Percentiles rank a stretch among this genome's conserved stretches.
Conservation (phyloP, 257 asterid genomes). For the Rhazya stricta region DNA sequence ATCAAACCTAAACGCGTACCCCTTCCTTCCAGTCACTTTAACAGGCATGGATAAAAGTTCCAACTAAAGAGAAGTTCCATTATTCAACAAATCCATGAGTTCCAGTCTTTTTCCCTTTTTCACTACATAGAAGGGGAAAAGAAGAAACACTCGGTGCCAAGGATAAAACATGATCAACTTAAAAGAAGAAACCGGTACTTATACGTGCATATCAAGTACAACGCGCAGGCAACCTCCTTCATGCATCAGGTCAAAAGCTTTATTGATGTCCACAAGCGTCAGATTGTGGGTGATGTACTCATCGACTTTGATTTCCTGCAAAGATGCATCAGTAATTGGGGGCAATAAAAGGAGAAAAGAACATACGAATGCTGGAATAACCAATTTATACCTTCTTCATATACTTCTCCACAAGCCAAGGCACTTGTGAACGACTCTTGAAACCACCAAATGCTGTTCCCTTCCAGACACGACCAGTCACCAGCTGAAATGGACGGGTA, state of each 20-base stretch:
- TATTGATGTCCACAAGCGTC: conserved; percentile 69
- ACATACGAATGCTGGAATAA: not conserved
- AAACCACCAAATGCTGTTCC: conserved; percentile 99
- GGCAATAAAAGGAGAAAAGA: not conserved
- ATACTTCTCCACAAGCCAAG: conserved; percentile 92
- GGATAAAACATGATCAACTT: not conserved
- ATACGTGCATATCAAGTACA: conserved; percentile 58
- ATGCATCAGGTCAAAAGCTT: conserved; percentile 91
- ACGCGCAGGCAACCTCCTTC: conserved; percentile 79
- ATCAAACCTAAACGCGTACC: no score
- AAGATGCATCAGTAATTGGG: not conserved
- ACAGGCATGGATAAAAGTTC: not conserved
- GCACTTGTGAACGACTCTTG: conserved; percentile 96
- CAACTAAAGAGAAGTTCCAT: not conserved
- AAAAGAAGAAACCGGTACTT: conserved; percentile 8
- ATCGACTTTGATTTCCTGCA: conserved; percentile 94
- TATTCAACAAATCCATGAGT: not conserved
- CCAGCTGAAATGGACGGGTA: conserved; percentile 96
- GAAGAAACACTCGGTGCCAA: not conserved
- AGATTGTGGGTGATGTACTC: conserved; percentile 84
- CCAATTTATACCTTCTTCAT: conserved; percentile 62
- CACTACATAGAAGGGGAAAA: not conserved
- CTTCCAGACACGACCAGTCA: conserved; percentile 99
- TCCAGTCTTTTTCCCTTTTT: not conserved
- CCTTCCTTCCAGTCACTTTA: not conserved